Percentiles rank a stretch among this genome's conserved stretches.
Evolutionary conservation across 1,284 basidiomycete genomes (phyloP).

Genomic region (Cryptococcus sp.): DNA sequence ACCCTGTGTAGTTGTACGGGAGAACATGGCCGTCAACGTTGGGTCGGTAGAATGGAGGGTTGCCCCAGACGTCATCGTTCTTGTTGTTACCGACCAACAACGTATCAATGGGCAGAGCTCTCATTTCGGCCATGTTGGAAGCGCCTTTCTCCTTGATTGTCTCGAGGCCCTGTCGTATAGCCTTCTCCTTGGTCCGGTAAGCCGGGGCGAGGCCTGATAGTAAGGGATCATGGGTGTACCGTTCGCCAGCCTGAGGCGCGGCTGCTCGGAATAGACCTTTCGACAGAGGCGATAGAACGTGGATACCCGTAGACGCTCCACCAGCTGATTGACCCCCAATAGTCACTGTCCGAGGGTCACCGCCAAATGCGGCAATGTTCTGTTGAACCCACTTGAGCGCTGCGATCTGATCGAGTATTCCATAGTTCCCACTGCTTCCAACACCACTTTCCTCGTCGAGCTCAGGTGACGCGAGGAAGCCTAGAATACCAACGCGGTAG

Average conservation of each 20-base stretch:
- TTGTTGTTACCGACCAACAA: constrained; percentile 1
- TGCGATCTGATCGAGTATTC: constrained; percentile 52
- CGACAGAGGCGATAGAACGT: constrained; percentile 55
- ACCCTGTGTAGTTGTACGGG: constrained; percentile 1
- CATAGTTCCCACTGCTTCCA: constrained; percentile 55
- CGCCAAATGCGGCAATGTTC: constrained; percentile 47
- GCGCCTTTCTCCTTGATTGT: constrained; percentile 2
- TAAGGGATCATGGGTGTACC: constrained; percentile 2
- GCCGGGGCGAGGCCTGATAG: constrained; percentile 2
- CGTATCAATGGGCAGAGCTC: background rate
- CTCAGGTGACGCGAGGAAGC: constrained; percentile 52
- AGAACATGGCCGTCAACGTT: constrained; percentile 3
- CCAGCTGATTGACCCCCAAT: constrained; percentile 66
- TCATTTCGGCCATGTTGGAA: constrained; percentile 1
- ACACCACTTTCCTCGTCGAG: constrained; percentile 22
- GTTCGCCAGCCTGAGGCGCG: constrained; percentile 48
- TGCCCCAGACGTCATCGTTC: constrained; percentile 6
- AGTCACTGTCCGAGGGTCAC: constrained; percentile 46
- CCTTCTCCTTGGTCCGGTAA: constrained; percentile 3
- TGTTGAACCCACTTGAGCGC: constrained; percentile 46
- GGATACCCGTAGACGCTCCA: constrained; percentile 49
- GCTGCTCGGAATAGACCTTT: constrained; percentile 58
- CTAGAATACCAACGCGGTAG: constrained; percentile 59
- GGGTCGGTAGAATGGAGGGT: constrained; percentile 6
- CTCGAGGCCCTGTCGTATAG: background rate